Base-by-base conservation (phyloP, 805 yeast species). In the Saccharomycopsis sp. region DNA sequence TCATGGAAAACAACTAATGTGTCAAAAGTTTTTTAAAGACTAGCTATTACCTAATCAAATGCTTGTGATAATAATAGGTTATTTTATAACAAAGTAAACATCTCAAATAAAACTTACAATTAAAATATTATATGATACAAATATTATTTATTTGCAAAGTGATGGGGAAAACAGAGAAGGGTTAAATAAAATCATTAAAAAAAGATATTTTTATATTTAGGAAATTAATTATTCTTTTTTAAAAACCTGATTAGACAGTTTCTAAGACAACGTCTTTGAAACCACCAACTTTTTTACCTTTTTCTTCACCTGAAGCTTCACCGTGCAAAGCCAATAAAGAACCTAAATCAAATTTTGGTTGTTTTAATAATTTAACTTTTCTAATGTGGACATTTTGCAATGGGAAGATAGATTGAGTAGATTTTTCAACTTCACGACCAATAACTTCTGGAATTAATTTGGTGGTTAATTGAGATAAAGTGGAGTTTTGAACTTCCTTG, bases 231-330 rank as follows among this genome's bases (percentile, higher is more conserved):
- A 34, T 19, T 14, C 25, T 26, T 8, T 18, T 10, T 12, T n/a
- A 23, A 32, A n/a, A n/a, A n/a, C n/a, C n/a, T n/a, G n/a, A 62
- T 79, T 86, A 89, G 66, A 89, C 97, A 64, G 89, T 66, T 78
- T 89, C 97, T 71, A 92, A 86, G 66, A 92, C 86, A 68, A 85
- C 96, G 70, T 89, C 98, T 78, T 89, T 88, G 94, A 87, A 89
- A 69, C 94, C 95, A 57, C 80, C 66, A 62, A 89, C 89, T 72
- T 88, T 88, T 83, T 89, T 88, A 72, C 96, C 96, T 67, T 94
- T 86, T 70, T 92, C 95, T 68, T 88, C 95, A 65, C 79, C 74
- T 54, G 87, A 64, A 56, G 79, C 72, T 76, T 89, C 97, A 72
- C 97, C 97, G 78, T 89, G 97, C 64, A 89, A 83, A 63, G 96